Evolutionary conservation across 768 basidiomycete species (phyloP), one percentile per base, ranked within the genome.

Genomic region (Agrocybe praecox): DNA sequence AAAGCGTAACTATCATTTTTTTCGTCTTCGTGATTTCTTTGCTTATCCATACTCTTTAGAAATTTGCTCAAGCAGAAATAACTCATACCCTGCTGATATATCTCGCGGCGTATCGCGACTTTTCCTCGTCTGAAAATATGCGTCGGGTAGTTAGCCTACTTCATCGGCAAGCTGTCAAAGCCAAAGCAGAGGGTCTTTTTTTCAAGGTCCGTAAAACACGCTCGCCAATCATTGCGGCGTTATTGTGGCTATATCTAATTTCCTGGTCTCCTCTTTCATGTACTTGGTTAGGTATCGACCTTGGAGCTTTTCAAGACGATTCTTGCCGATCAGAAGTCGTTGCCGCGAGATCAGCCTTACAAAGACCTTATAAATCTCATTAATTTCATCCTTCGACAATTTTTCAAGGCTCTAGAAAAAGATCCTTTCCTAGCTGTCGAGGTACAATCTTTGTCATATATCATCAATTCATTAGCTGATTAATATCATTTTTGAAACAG

Each of bases 101-200:
- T 70, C 80, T 98, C 32, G 78, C 85, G 46, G 84, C 92, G 17
- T 96, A 92, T 78, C 87, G 84, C 67, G 91, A 95, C 51, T 94
- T 96, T 70, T 73, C 79, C 1, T 80, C 83, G 5, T 74, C 89
- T 0, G 93, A 98, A 64, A 82, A 89, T 67, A 90, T 98, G 87
- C 92, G 91, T 69, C 84, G 95, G 46, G 89, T 94, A 36, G 94
- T 98, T 32, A 84, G 83, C 62, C 75, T 99, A 62, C 80, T 99
- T 63, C 93, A 98, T 69, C 85, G 97, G 14, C 93, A 96, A 61
- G 95, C 89, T 45, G 85, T 99, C 58, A 88, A 84, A 64, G 88
- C 89, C 15, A 95, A 97, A 69, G 93, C 94, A 1, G 97, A 98
- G 69, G 96, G 90, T 0, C 74, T 99, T 9, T 98, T 94, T 73